These are phyloP conservation scores for Leptographium radiaticola DNA, from an alignment of 2,329 filamentous ascomycete genomes.

Conservation along the genomic window DNA sequence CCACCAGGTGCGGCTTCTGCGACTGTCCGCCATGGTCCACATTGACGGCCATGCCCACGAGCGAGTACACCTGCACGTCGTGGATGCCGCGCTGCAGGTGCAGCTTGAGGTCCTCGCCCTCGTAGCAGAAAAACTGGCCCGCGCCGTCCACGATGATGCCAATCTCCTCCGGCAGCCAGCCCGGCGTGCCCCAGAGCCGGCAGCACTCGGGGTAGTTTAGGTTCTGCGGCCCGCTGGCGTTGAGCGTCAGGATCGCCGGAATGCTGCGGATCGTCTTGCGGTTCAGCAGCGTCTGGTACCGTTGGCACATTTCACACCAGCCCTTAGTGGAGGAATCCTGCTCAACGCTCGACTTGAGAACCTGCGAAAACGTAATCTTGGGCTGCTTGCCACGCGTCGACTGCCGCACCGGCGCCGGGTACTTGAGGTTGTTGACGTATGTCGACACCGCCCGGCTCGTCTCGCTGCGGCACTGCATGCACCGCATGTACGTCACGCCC, in stretches of 20 bases:
- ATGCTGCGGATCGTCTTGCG: slow-evolving; percentile 72
- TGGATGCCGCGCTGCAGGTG: slow-evolving; percentile 69
- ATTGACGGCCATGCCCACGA: slow-evolving; percentile 80
- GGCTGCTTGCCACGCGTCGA: slow-evolving; percentile 31
- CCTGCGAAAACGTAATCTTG: slow-evolving; percentile 66
- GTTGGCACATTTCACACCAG: slow-evolving; percentile 84
- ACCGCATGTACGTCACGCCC: slow-evolving; percentile 63
- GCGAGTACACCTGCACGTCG: slow-evolving; percentile 76
- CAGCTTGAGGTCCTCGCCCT: slow-evolving; percentile 75
- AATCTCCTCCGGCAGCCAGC: slow-evolving; percentile 88
- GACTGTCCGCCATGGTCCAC: slow-evolving; percentile 77
- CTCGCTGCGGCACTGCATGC: slow-evolving; percentile 78
- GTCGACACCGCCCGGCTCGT: slow-evolving; percentile 67
- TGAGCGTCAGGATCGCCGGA: slow-evolving; percentile 78
- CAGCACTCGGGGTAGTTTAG: slow-evolving; percentile 60
- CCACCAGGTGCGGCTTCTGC: slow-evolving; percentile 71
- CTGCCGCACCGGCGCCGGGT: slow-evolving; percentile 39
- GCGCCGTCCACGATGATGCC: slow-evolving; percentile 72
- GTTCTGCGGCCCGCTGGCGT: slow-evolving; percentile 42
- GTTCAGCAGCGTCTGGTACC: slow-evolving; percentile 79
- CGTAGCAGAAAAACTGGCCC: slow-evolving; percentile 89
- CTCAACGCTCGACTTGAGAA: slow-evolving; percentile 87
- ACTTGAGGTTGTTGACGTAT: slow-evolving; percentile 75
- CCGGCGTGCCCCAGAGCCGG: slow-evolving; percentile 74
- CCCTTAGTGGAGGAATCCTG: slow-evolving; percentile 78